Evolutionary conservation across 2,329 filamentous ascomycete genomes (phyloP), one percentile per base, ranked within the genome.

Genomic region (Colletotrichum gigasporum): DNA sequence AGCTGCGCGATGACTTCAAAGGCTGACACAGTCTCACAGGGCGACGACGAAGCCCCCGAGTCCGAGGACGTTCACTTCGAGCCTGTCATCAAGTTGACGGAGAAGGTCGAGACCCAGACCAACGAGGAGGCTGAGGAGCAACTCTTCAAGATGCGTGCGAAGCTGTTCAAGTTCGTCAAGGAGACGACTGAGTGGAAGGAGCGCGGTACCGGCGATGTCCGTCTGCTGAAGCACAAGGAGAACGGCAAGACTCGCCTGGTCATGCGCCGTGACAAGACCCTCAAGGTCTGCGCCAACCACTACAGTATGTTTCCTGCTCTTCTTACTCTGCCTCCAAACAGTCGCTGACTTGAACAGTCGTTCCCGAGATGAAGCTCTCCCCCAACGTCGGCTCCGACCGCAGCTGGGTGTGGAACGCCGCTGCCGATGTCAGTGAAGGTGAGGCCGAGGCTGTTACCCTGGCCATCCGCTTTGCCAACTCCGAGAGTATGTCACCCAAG

Each of bases 281-380:
- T 98, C 84, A 99, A 99, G 88, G 96, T 99, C 82, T 99, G 96
- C 90, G 96, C 96, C 78, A 99, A 99, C 87, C 96, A 99, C 87
- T 99, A 99, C 83, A 91, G 94, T 97, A 90, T 75, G 91, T 83
- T 26, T 11, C 16, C 24, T 12, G 28, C 26, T 18, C 14, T 8
- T 28, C 8, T 6, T 26, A 9, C 1, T 9, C 34, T 52, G 37
- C 30, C 58, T 65, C n/a, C n/a, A n/a, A 28, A 63, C 65, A 35
- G 9, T 14, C 53, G 68, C 77, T 56, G 5, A 56, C 55, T 74
- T 65, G 45, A 42, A 65, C 45, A 97, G 94, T 99, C 75, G 93
- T 97, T 67, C 95, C 95, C 68, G 95, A 97, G 82, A 98, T 99
- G 95, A 97, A 97, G 86, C 91, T 99, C 69, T 95, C 92, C 67